Evolutionary conservation across 2,329 filamentous ascomycete species (phyloP).

Genomic region (Thyridium curvatum): DNA sequence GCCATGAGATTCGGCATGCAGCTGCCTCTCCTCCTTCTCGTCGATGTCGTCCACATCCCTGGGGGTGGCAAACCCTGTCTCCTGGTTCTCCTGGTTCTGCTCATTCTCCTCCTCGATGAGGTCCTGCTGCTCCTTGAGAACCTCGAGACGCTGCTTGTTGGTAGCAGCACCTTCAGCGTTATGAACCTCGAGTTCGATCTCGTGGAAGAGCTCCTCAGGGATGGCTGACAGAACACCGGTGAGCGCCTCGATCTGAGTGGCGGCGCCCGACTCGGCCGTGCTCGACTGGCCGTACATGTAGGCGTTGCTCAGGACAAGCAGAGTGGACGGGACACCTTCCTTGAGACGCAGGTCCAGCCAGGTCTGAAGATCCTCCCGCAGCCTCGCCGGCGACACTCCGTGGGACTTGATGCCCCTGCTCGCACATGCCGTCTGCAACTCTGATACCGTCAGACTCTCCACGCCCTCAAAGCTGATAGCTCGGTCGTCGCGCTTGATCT

Average conservation of each 20-base stretch:
- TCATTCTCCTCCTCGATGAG: conserved; percentile 95
- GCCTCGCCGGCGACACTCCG: conserved; percentile 79
- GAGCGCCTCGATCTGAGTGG: conserved; percentile 86
- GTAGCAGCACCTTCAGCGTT: conserved; percentile 94
- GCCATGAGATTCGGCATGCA: conserved; percentile 39
- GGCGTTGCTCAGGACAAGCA: conserved; percentile 92
- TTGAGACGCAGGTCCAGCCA: conserved; percentile 93
- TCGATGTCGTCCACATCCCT: conserved; percentile 91
- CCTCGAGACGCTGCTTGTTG: conserved; percentile 97
- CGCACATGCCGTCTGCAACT: conserved; percentile 87
- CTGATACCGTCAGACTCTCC: conserved; percentile 84
- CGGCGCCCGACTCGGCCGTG: conserved; percentile 67
- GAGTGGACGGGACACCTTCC: conserved; percentile 91
- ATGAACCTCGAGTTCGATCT: conserved; percentile 97
- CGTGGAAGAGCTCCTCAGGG: conserved; percentile 97
- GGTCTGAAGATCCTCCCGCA: conserved; percentile 84
- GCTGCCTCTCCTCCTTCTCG: conserved; percentile 74
- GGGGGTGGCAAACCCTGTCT: conserved; percentile 65
- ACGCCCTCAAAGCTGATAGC: conserved; percentile 93
- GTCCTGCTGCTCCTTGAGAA: conserved; percentile 96
- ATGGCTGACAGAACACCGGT: conserved; percentile 90
- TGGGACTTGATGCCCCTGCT: conserved; percentile 89
- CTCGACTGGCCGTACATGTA: conserved; percentile 82
- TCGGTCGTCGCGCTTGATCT: conserved; percentile 97
- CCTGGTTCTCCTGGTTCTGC: conserved; percentile 77